phyloP scores from a whole-genome alignment of 345 rosid species.

The Eucalyptus grandis region DNA sequence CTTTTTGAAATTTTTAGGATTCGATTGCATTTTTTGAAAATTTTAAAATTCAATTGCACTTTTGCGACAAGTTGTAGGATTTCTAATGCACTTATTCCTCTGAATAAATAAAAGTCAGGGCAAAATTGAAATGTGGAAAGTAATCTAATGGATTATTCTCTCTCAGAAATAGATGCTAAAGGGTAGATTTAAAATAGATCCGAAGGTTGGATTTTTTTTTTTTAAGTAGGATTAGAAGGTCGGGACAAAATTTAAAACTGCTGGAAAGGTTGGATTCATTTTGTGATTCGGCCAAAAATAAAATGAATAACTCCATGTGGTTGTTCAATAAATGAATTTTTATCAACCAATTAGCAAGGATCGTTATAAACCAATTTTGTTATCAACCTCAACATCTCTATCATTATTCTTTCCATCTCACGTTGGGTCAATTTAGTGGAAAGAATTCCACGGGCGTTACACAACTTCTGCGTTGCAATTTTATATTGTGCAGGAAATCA shows the following conservation, averaged over 20 bases:
- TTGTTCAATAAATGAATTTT: neutral
- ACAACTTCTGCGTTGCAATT: neutral
- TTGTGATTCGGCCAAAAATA: neutral
- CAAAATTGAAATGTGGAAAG: neutral
- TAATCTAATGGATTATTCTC: neutral
- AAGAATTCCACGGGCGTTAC: neutral
- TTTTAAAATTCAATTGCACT: too few relatives aligned
- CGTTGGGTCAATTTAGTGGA: neutral
- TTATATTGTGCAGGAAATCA: too few relatives aligned
- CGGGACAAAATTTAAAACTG: neutral
- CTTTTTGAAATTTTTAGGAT: rapidly evolving
- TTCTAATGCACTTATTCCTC: too few relatives aligned
- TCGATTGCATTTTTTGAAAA: too few relatives aligned
- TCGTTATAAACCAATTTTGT: too few relatives aligned
- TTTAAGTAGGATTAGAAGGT: neutral
- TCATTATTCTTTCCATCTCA: neutral
- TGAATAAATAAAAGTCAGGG: rapidly evolving
- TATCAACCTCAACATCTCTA: neutral
- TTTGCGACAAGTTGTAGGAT: rapidly evolving
- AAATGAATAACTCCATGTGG: neutral
- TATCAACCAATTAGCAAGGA: neutral
- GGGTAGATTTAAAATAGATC: neutral
- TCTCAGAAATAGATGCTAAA: neutral
- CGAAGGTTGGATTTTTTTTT: neutral
- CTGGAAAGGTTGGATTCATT: neutral